Percentiles rank a stretch among this genome's conserved stretches.
Conservation (phyloP, 2,329 filamentous ascomycete genomes). For the Cytospora piceicola region DNA sequence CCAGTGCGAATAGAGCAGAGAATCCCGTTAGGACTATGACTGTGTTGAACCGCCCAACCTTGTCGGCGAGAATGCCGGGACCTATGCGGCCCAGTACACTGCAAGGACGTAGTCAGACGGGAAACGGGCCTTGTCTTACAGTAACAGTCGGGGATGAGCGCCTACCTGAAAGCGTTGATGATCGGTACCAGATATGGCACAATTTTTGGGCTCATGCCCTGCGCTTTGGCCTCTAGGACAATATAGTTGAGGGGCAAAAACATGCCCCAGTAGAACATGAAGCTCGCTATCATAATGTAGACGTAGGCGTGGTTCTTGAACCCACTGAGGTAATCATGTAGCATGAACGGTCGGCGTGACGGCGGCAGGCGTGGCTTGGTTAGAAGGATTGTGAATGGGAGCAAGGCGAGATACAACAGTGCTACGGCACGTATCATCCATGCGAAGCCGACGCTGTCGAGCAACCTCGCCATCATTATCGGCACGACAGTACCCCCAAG, state of each 20-base stretch:
- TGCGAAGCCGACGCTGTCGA: conserved; percentile 42
- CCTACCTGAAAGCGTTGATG: conserved; percentile 41
- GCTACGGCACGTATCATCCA: conserved; percentile 46
- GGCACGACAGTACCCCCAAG: conserved; percentile 47
- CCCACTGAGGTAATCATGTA: conserved; percentile 37
- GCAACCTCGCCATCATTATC: conserved; percentile 45
- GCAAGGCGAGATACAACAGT: conserved; percentile 43
- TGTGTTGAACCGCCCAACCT: conserved; percentile 50
- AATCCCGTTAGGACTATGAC: conserved; percentile 57
- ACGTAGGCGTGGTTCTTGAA: conserved; percentile 41
- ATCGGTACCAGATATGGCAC: conserved; percentile 44
- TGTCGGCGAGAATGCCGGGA: conserved; percentile 39
- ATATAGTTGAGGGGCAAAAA: conserved; percentile 45
- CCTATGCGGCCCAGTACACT: conserved; percentile 40
- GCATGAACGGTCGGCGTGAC: conserved; percentile 35
- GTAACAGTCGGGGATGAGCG: background rate
- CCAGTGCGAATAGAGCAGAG: conserved; percentile 50
- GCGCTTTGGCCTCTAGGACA: conserved; percentile 38
- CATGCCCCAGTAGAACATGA: conserved; percentile 43
- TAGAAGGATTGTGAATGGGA: conserved; percentile 41
- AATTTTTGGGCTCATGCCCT: conserved; percentile 37
- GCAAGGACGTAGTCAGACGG: no score
- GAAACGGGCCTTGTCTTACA: no score
- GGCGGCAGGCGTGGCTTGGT: conserved; percentile 37
- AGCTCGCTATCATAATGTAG: conserved; percentile 39